These are phyloP conservation scores for Hyphopichia burtonii DNA, from an alignment of 1,139 yeast species.

Conservation along the genomic window DNA sequence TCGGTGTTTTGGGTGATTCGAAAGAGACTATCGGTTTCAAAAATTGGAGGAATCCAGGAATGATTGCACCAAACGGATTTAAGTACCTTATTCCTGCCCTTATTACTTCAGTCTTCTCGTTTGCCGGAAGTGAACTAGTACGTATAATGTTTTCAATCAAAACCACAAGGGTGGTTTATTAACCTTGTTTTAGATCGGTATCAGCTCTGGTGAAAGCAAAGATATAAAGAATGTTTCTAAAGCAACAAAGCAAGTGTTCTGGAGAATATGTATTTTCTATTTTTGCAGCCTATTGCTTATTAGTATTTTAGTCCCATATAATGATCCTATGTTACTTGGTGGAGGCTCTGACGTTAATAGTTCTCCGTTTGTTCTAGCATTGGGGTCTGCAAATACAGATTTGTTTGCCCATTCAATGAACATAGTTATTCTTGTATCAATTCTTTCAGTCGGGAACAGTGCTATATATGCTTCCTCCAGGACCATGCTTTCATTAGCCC, in stretches of 20 bases:
- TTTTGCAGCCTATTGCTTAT: conserved; percentile 7
- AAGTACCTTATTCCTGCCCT: conserved; percentile 44
- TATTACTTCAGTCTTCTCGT: conserved; percentile 42
- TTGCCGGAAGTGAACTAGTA: conserved; percentile 44
- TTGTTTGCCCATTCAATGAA: conserved; percentile 28
- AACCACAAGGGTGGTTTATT: background rate
- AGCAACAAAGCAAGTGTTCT: conserved; percentile 8
- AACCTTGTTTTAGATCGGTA: conserved; percentile 23
- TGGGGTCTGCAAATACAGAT: conserved; percentile 13
- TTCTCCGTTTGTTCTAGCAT: conserved; percentile 8
- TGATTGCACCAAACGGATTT: conserved; percentile 40
- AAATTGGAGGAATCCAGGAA: conserved; percentile 64
- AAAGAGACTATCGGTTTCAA: conserved; percentile 65
- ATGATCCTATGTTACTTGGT: conserved; percentile 5
- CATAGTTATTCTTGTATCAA: conserved; percentile 25
- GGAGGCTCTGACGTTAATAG: background rate
- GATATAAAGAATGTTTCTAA: conserved; percentile 5
- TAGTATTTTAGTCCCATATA: conserved; percentile 8
- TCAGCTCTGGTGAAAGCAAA: conserved; percentile 29
- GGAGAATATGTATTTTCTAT: conserved; percentile 8
- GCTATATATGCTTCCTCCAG: conserved; percentile 29
- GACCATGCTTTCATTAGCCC: conserved; percentile 26
- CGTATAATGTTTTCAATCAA: conserved; percentile 17
- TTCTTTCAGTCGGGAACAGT: conserved; percentile 27
- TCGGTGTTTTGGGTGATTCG: conserved; percentile 56